phyloP scores from a whole-genome alignment of 345 rosid genomes.

The Camelina neglecta region DNA sequence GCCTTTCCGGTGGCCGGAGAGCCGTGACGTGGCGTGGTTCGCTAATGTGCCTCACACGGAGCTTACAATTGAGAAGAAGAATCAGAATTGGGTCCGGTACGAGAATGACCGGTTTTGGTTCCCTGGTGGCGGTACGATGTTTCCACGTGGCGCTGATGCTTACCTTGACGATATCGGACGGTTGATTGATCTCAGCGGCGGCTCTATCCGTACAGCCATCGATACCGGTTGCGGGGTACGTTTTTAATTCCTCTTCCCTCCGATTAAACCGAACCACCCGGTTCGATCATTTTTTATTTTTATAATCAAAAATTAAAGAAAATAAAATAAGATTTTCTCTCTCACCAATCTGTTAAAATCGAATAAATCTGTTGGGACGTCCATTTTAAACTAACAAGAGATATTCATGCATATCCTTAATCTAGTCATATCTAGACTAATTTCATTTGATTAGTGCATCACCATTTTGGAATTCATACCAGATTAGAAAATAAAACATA shows the following conservation, averaged over 20 bases:
- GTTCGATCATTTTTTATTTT: neutral
- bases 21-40: conserved; percentile 85
- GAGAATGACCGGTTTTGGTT: conserved; percentile 73
- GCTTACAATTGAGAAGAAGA: conserved; percentile 82
- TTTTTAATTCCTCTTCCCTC: neutral
- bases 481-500: neutral
- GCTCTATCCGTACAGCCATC: conserved; percentile 85
- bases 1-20: conserved; percentile 90
- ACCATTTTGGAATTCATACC: conserved; percentile 17
- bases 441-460: neutral
- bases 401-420: conserved; percentile 31
- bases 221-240: conserved; percentile 99
- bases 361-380: conserved; percentile 29
- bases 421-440: conserved; percentile 11
- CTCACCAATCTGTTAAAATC: conserved; percentile 7
- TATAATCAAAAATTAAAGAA: neutral
- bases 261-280: conserved; percentile 5
- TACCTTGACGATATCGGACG: conserved; percentile 80
- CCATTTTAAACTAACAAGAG: conserved; percentile 24
- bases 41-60: conserved; percentile 92
- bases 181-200: conserved; percentile 79
- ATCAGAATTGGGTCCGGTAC: conserved; percentile 84
- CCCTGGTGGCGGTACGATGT: conserved; percentile 99
- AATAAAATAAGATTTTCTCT: neutral
- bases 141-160: conserved; percentile 84